Evolutionary conservation across 1,284 basidiomycete genomes (phyloP).

Genomic region (Marasmius sp.): DNA sequence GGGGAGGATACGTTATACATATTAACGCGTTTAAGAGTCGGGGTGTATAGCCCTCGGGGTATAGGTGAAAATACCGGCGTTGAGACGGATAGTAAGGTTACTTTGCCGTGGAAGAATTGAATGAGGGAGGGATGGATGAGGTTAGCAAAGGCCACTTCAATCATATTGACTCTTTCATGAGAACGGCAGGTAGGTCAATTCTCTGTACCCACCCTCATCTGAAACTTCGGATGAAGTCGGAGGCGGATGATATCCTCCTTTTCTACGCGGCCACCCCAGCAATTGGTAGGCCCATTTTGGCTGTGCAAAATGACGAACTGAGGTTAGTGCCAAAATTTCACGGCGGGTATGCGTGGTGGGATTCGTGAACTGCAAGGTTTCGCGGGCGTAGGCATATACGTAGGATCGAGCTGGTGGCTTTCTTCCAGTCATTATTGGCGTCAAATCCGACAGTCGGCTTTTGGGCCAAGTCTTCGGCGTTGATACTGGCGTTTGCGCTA

Average conservation of each 20-base stretch:
- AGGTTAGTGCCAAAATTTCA: conserved; percentile 67
- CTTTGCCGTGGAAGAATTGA: conserved; percentile 20
- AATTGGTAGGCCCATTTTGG: conserved; percentile 64
- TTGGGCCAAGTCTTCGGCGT: too few species aligned
- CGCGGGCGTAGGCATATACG: conserved; percentile 13
- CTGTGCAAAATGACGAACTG: conserved; percentile 76
- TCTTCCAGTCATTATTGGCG: too few species aligned
- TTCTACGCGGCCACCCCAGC: conserved; percentile 68
- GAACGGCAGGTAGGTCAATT: too few species aligned
- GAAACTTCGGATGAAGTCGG: too few species aligned
- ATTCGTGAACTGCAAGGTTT: conserved; percentile 4
- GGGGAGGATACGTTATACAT: conserved; percentile 63
- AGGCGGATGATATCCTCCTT: conserved; percentile 59
- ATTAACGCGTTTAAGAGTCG: conserved; percentile 71
- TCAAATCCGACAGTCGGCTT: too few species aligned
- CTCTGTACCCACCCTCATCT: too few species aligned
- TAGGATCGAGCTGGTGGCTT: conserved; percentile 17
- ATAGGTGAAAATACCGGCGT: conserved; percentile 79
- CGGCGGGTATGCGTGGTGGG: too few species aligned
- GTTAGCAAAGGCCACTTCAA: conserved; percentile 29
- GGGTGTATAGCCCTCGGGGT: conserved; percentile 85
- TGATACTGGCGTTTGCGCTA: too few species aligned
- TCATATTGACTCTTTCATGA: conserved; percentile 69
- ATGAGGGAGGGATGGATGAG: conserved; percentile 28
- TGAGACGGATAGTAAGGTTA: conserved; percentile 65